phyloP scores from a whole-genome alignment of 2,329 filamentous ascomycete species.

The Zasmidium angulare region DNA sequence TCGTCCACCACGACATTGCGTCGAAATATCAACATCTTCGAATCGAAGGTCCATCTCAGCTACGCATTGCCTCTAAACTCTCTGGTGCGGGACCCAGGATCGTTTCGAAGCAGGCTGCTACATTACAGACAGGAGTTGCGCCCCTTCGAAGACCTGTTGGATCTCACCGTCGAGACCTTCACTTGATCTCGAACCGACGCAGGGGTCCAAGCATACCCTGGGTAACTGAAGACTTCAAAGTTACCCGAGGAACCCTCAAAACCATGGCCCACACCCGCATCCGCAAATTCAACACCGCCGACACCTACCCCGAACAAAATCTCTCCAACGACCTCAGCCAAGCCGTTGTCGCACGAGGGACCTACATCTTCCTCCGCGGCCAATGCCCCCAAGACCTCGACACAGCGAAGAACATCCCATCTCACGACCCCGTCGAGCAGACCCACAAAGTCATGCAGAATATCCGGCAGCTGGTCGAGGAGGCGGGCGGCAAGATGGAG shows the following conservation, averaged over 20 bases:
- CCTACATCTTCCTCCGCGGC: constrained; percentile 1
- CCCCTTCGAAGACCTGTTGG: no score
- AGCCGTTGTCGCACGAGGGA: not conserved
- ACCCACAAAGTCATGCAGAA: constrained; percentile 4
- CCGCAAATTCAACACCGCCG: not conserved
- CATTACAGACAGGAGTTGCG: no score
- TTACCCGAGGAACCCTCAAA: no score
- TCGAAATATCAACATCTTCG: not conserved
- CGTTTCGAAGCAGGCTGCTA: no score
- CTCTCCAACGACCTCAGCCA: constrained; percentile 1
- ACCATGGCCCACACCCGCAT: not conserved
- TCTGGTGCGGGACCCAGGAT: no score
- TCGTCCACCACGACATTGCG: not conserved
- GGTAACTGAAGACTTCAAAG: no score
- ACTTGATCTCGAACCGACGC: no score
- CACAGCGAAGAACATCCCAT: not conserved
- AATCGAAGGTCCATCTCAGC: not conserved
- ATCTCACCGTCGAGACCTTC: no score
- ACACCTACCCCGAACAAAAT: constrained; percentile 2
- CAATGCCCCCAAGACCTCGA: not conserved
- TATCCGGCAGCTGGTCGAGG: not conserved
- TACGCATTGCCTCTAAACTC: no score
- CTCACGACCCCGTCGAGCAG: constrained; percentile 1
- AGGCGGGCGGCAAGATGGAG: constrained; percentile 2
- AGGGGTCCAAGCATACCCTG: no score